These are phyloP conservation scores for Yarrowia divulgata DNA, from an alignment of 805 yeast genomes.

Conservation along the genomic window DNA sequence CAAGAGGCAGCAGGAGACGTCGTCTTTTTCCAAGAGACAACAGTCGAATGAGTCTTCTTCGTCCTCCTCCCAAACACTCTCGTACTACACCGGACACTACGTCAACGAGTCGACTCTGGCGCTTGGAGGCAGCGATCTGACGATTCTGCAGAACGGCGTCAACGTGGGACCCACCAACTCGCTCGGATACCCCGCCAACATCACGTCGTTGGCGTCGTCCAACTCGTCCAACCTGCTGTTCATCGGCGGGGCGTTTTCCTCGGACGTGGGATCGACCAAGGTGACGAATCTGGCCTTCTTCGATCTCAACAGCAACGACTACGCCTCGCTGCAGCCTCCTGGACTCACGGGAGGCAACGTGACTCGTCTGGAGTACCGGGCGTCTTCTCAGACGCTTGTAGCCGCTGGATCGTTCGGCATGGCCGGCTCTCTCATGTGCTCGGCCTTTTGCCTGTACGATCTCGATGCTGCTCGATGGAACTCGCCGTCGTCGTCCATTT, in stretches of 20 bases:
- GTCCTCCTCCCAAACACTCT: background rate
- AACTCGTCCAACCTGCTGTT: constrained; percentile 43
- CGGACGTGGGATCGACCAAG: constrained; percentile 43
- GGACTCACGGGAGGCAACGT: constrained; percentile 53
- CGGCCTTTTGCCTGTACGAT: constrained; percentile 71
- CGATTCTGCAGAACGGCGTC: constrained; percentile 47
- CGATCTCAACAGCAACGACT: constrained; percentile 55
- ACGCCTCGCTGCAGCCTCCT: constrained; percentile 60
- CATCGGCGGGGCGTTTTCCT: constrained; percentile 51
- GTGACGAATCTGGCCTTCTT: constrained; percentile 61
- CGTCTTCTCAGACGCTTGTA: constrained; percentile 56
- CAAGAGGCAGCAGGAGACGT: too few relatives aligned
- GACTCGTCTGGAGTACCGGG: constrained; percentile 54
- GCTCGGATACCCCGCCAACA: constrained; percentile 41
- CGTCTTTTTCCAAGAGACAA: too few relatives aligned
- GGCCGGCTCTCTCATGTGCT: constrained; percentile 66
- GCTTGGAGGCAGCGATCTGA: constrained; percentile 30
- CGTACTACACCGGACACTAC: constrained; percentile 32
- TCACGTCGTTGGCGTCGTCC: constrained; percentile 39
- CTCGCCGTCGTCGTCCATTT: constrained; percentile 51
- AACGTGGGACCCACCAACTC: constrained; percentile 47
- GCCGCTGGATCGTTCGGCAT: constrained; percentile 77
- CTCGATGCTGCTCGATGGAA: constrained; percentile 62
- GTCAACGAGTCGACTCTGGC: constrained; percentile 15
- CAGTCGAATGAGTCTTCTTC: background rate